Percentiles rank a stretch among this genome's conserved stretches.
Evolutionary conservation across 2,329 filamentous ascomycete species (phyloP).

Genomic region (Calonectria pteridis): DNA sequence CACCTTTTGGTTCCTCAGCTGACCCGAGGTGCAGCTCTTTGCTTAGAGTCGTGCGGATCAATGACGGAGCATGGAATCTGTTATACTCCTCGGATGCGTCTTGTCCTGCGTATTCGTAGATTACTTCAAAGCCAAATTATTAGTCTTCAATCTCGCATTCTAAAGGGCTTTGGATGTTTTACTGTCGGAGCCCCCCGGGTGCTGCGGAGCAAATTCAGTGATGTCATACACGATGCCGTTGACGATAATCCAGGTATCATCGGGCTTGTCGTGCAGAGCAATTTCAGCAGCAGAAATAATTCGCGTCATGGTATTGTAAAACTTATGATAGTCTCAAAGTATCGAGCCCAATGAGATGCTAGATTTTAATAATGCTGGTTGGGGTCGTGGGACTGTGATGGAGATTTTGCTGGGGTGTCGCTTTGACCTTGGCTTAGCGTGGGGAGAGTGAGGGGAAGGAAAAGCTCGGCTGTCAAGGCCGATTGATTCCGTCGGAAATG

Average conservation of each 20-base stretch:
- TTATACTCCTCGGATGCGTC: conserved; percentile 44
- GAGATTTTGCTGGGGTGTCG: neutral
- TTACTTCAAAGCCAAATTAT: conserved; percentile 29
- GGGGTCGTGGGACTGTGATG: neutral
- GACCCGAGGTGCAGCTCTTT: conserved; percentile 4
- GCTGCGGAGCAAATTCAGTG: conserved; percentile 38
- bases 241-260: conserved; percentile 76
- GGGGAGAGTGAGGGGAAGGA: neutral
- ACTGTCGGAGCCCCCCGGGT: conserved; percentile 40
- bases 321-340: too few species aligned
- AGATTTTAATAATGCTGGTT: neutral
- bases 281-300: conserved; percentile 58
- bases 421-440: neutral
- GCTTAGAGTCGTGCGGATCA: conserved; percentile 37
- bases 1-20: neutral
- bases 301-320: conserved; percentile 26
- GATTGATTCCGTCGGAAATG: neutral
- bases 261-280: conserved; percentile 57
- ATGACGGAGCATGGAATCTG: conserved; percentile 34
- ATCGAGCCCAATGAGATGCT: neutral
- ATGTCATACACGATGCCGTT: conserved; percentile 74
- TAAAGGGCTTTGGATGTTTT: neutral
- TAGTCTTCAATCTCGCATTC: neutral
- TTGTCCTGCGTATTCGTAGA: conserved; percentile 40
- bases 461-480: neutral